Evolutionary conservation across 2,329 filamentous ascomycete genomes (phyloP), one percentile per base, ranked within the genome.

Genomic region (Zalaria obscura): DNA sequence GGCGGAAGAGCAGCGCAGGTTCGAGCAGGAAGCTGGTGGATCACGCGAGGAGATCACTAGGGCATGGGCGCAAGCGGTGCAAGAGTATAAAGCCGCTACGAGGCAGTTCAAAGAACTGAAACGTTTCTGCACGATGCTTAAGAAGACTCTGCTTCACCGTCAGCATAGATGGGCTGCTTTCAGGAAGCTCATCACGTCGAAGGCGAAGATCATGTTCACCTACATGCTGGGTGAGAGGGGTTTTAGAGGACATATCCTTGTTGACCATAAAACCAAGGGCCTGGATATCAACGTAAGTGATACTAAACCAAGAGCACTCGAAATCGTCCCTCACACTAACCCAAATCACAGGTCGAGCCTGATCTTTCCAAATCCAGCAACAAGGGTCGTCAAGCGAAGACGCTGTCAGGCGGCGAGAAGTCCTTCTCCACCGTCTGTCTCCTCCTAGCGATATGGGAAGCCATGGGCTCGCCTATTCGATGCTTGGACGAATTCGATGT

Each of bases 401-500:
- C 89, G 0, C 69, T 98, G 1, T 95, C 88, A 5, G 91, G 91
- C 40, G 91, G 91, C 27, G 91, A 98, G 59, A 98, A 98, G 60
- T 96, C 89, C 0, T 98, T 96, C 60, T 93, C 88, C 3, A 94
- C 89, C 3, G 93, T 96, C 45, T 98, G 91, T 63, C 73, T 98
- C 52, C 67, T 98, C 41, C 71, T 98, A 28, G 78, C 87, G 2
- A 80, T 98, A 11, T 98, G 91, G 91, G 91, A 98, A 57, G 89
- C 91, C 27, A 98, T 98, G 81, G 89, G 91, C 7, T 93, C 87
- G 11, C 89, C 88, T 0, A 81, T 98, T 46, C 78, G 91, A 41
- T 98, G 91, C 55, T 70, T 98, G 41, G 91, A 98, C 62, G 91
- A 98, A 62, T 98, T 96, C 56, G 91, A 98, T 58, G 91, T 98